A percentile compares a stretch with the other conserved stretches of the same genome.
These are phyloP conservation scores for Saururus chinensis DNA, from an alignment of 164 flowering plant genomes.

Conservation along the genomic window DNA sequence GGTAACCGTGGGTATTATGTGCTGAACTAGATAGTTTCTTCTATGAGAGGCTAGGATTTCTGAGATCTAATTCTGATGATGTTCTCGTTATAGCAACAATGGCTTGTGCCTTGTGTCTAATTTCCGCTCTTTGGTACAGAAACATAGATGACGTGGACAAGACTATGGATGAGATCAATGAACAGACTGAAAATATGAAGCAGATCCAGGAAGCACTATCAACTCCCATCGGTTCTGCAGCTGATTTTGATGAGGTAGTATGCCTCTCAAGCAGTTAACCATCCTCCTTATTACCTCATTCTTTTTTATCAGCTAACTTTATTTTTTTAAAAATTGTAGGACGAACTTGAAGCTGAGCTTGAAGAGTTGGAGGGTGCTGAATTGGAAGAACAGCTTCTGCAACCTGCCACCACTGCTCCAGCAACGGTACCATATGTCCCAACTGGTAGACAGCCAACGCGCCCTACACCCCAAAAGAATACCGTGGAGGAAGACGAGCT, in stretches of 20 bases:
- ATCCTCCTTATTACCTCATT: conserved; percentile 1
- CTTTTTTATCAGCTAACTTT: background rate
- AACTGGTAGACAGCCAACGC: conserved; percentile 27
- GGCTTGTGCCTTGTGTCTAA: no score
- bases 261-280: background rate
- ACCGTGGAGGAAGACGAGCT: conserved; percentile 42
- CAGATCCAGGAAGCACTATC: conserved; percentile 43
- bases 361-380: conserved; percentile 47
- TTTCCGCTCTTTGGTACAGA: conserved; percentile 12
- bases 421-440: conserved; percentile 22
- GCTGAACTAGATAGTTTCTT: no score
- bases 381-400: conserved; percentile 43
- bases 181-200: conserved; percentile 49
- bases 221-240: conserved; percentile 36
- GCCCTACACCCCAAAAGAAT: conserved; percentile 25
- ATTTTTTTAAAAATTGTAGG: conserved; percentile 17
- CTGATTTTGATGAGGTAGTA: conserved; percentile 38
- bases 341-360: conserved; percentile 47
- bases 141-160: conserved; percentile 49
- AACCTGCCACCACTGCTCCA: conserved; percentile 35
- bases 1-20: no score
- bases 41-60: no score
- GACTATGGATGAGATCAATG: conserved; percentile 51
- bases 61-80: no score
- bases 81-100: no score